Base-by-base conservation (phyloP, 306 rosid species). In the Dalbergia cultrata region DNA sequence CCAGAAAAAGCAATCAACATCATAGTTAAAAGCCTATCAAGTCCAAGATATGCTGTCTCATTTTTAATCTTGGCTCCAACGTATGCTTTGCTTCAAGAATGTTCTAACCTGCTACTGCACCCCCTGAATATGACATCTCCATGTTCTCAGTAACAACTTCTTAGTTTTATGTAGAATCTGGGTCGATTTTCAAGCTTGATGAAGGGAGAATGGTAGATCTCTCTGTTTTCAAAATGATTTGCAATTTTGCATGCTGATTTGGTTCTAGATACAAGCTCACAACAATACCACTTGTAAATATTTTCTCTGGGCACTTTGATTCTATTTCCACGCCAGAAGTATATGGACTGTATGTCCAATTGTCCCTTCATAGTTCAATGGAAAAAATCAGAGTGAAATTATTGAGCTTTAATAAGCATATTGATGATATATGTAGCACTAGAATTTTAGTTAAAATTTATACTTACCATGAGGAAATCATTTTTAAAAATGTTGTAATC, bases 181-280 rank as follows among this genome's bases (percentile, higher is more conserved):
- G 11, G 26, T 77, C 8, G 22, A 39, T 17, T 56, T 82, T 47
- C 43, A 43, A 69, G 18, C 67, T 52, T 69, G 13, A 67, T 9
- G 34, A 56, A 34, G 16, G 18, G 17, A 54, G 57, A 21, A 22
- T 77, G 43, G 50, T 59, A 17, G 60, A 22, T 53, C 26, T 70
- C 59, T 65, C 49, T 31, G 47, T 52, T 76, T 76, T 33, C 57
- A 26, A 72, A 45, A 58, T 82, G 72, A 75, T 62, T 69, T 60
- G 60, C 39, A 12, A 26, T 26, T 26, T 26, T 26, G 31, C 31
- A 26, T 35, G 59, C 61, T 49, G 37, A 35, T 70, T 54, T 81
- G 54, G 43, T 82, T 68, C n/a, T 60, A 14, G 78, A 39, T 17
- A 22, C 34, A 0, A 3, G 56, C 45, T 41, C 21, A 61, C 61